Evolutionary conservation across 2,329 filamentous ascomycete species (phyloP), one percentile per base, ranked within the genome.

Genomic region (Xylaria sp.): DNA sequence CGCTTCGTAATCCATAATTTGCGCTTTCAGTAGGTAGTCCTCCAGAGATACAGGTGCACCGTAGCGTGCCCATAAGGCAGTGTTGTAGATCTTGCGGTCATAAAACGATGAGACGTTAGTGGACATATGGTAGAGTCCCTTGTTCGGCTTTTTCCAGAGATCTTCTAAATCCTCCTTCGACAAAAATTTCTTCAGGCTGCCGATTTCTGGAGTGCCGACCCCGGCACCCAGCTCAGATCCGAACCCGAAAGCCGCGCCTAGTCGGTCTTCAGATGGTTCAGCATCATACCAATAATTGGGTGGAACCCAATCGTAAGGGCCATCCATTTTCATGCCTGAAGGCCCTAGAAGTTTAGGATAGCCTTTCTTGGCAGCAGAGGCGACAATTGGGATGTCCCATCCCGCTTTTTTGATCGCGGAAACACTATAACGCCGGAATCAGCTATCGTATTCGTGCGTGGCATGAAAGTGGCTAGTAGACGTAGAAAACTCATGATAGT

Each of bases 301-400:
- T 0, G 87, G 84, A 0, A 87, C 84, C 85, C 85, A 89, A 68
- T 88, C 87, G 65, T 89, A 89, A 0, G 87, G 87, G 0, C 87
- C 87, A 0, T 83, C 80, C 86, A 89, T 89, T 68, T 87, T 88
- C 81, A 89, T 83, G 0, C 86, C 86, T 0, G 83, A 82, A 0
- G 83, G 82, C 0, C 83, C 84, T 0, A 88, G 76, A 1, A 77
- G 70, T 8, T 78, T 64, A 0, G 86, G 82, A 55, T 77, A 85
- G 1, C 85, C 84, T 9, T 81, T 77, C 67, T 84, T 83, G 1
- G 80, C 79, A 0, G 86, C 87, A 0, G 85, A 86, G 0, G 83
- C 78, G 38, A 89, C 78, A 38, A 89, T 79, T 0, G 87, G 85
- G 2, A 76, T 77, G 25, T 83, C 75, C 85, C 85, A 89, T 67